A percentile compares a stretch with the other conserved stretches of the same genome.
Evolutionary conservation across 768 basidiomycete species (phyloP).

Genomic region (Chalciporus piperatus): DNA sequence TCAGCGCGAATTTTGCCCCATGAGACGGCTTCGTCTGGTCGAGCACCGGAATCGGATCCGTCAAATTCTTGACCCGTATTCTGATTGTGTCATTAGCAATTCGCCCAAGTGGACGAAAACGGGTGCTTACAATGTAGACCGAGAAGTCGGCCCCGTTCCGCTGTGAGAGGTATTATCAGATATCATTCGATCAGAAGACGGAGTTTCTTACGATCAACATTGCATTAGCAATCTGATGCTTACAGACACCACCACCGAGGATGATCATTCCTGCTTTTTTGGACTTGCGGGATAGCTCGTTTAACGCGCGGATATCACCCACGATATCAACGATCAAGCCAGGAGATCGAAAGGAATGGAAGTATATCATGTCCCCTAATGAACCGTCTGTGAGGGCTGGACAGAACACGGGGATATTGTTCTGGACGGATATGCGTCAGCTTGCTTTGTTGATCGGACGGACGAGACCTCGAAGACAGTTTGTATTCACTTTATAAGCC

Average conservation of each 20-base stretch:
- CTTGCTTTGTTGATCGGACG: conserved; percentile 12
- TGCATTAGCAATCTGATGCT: conserved; percentile 99
- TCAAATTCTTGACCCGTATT: conserved; percentile 99
- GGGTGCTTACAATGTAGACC: conserved; percentile 77
- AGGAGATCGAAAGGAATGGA: conserved; percentile 89
- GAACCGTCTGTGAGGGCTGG: conserved; percentile 98
- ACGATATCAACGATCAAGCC: conserved; percentile 92
- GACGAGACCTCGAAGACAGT: conserved; percentile 11
- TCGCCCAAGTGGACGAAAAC: background rate
- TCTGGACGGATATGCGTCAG: conserved; percentile 52
- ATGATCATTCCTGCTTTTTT: conserved; percentile 98
- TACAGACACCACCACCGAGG: conserved; percentile 96
- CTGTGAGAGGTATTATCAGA: conserved; percentile 39
- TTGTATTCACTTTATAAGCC: conserved; percentile 89
- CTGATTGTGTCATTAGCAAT: conserved; percentile 34
- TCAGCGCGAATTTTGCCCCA: conserved; percentile 97
- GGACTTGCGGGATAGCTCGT: conserved; percentile 84
- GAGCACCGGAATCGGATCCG: conserved; percentile 94
- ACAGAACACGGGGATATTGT: conserved; percentile 97
- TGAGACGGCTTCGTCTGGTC: conserved; percentile 95
- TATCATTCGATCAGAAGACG: background rate
- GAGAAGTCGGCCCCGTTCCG: conserved; percentile 97
- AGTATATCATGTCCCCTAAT: conserved; percentile 98
- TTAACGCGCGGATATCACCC: conserved; percentile 85
- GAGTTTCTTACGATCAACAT: conserved; percentile 83